Conservation (phyloP, 2,329 filamentous ascomycete genomes). For the Dendrostoma leiphaemia region DNA sequence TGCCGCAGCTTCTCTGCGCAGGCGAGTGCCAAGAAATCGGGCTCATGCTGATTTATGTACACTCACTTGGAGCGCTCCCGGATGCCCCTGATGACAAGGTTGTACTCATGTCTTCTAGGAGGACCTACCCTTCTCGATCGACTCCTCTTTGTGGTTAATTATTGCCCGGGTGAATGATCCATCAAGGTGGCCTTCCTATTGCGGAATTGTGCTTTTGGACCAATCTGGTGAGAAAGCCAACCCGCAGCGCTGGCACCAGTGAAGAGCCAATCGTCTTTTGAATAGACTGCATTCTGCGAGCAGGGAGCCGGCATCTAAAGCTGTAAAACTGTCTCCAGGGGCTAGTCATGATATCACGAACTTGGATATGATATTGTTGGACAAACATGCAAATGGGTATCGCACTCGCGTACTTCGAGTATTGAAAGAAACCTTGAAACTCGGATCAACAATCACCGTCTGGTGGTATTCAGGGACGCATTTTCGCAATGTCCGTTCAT, state of each 20-base stretch:
- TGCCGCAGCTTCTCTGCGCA: too few species aligned
- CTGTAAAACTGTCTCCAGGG: too few species aligned
- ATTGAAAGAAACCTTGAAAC: too few species aligned
- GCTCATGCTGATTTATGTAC: neutral
- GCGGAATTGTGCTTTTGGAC: neutral
- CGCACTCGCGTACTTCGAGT: neutral
- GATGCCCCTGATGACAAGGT: neutral
- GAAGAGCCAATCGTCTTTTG: neutral
- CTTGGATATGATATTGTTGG: too few species aligned
- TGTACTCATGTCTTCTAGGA: neutral
- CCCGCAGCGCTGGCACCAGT: neutral
- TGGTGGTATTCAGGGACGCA: neutral
- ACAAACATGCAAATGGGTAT: neutral
- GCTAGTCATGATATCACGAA: too few species aligned
- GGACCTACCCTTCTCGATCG: slow-evolving; percentile 4
- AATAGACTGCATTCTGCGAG: too few species aligned
- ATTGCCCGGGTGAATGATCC: neutral
- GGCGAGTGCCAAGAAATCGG: too few species aligned
- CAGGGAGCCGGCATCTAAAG: too few species aligned
- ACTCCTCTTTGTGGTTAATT: neutral
- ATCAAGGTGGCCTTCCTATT: neutral
- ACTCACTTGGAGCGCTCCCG: neutral
- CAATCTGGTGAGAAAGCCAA: too few species aligned
- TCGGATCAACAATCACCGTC: neutral
- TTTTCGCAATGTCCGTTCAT: neutral